Evolutionary conservation across 495 filamentous ascomycete species (phyloP).

Genomic region (Saxophila tyrrhenica): DNA sequence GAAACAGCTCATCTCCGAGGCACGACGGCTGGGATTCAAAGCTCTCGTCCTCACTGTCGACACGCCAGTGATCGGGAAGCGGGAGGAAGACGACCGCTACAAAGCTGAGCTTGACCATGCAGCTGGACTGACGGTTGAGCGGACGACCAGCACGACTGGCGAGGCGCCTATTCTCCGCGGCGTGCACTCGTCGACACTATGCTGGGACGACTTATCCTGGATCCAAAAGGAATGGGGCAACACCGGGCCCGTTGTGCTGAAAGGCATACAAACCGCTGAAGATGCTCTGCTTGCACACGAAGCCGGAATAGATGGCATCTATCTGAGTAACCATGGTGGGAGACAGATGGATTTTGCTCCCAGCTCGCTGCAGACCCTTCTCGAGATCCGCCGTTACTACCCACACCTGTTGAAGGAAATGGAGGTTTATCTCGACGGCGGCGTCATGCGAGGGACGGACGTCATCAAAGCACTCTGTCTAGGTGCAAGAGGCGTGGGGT

Average conservation of each 20-base stretch:
- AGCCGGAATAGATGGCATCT: conserved; percentile 47
- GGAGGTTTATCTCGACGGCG: conserved; percentile 52
- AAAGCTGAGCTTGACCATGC: conserved; percentile 41
- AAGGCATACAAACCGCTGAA: conserved; percentile 51
- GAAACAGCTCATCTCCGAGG: conserved; percentile 34
- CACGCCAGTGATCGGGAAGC: conserved; percentile 24
- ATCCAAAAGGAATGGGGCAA: conserved; percentile 29
- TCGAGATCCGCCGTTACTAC: conserved; percentile 50
- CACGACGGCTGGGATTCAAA: conserved; percentile 13
- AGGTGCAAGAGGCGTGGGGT: conserved; percentile 19
- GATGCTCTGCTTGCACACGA: conserved; percentile 48
- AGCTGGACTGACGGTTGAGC: conserved; percentile 48
- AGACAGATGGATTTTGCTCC: conserved; percentile 43
- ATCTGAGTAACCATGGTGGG: conserved; percentile 58
- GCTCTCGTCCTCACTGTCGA: conserved; percentile 29
- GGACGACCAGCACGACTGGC: conserved; percentile 53
- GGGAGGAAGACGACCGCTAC: conserved; percentile 23
- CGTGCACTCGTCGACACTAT: conserved; percentile 45
- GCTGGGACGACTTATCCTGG: conserved; percentile 37
- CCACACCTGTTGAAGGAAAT: conserved; percentile 48
- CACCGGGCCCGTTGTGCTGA: conserved; percentile 44
- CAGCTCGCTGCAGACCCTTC: conserved; percentile 39
- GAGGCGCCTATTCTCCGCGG: conserved; percentile 62
- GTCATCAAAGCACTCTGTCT: conserved; percentile 19
- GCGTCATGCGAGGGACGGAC: conserved; percentile 18